Base-by-base conservation (phyloP, 176 grass and related monocot species). In the Elaeis guineensis region DNA sequence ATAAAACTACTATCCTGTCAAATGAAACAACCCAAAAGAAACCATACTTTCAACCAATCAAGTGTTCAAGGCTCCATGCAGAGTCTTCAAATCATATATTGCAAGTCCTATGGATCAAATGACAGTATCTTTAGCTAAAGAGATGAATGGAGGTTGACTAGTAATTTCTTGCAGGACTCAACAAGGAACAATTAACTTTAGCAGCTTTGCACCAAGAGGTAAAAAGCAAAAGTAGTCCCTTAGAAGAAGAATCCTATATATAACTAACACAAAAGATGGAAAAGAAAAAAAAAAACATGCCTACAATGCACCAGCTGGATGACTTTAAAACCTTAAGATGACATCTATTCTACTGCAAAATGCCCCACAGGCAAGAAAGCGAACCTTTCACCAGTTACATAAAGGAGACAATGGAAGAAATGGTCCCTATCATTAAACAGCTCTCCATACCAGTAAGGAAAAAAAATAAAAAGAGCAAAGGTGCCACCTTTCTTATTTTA, bases 301-400 rank as follows among this genome's bases (percentile, higher is more conserved):
- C 21, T 21, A 55, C 19, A 18, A 55, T 20, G 19, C n/a, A 55
- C 54, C 19, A 20, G 52, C 52, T 54, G 52, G 52, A 54, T 19
- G 17, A 54, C 52, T 54, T 54, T 54, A 54, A 54, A 55, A 55
- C 54, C 54, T 55, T 55, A 55, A 55, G 54, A 22, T 55, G 7
- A 55, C 54, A 55, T 55, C 54, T 55, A 19, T 22, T 55, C 54
- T 55, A 55, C 54, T 22, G 54, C 54, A 55, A 55, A 55, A 21
- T 55, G n/a, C 6, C n/a, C 54, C 54, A 55, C 11, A 21, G 54
- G 21, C 54, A 55, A 19, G 54, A 55, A 55, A 55, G 54, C 22
- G 54, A 21, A 55, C 6, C 54, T 55, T 55, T 55, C n/a, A 55
- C 54, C 54, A 55, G 54, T 6, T 30, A 4, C 54, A 55, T 55